Conservation (phyloP, 2,329 filamentous ascomycete species). For the Hortaea sp. region DNA sequence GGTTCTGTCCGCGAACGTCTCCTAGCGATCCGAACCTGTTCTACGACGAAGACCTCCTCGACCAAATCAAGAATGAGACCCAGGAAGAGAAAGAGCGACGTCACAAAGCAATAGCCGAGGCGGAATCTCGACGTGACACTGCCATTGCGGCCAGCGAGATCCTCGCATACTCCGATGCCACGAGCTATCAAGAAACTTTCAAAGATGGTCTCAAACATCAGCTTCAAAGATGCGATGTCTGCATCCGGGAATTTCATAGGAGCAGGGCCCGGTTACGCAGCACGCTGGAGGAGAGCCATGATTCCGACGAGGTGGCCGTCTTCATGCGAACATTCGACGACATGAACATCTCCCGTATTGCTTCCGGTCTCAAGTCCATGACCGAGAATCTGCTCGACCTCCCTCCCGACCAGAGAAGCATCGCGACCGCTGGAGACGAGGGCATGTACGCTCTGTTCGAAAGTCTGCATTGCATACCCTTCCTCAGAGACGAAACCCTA, state of each 20-base stretch:
- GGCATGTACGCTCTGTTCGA: slow-evolving; percentile 79
- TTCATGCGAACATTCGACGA: slow-evolving; percentile 37
- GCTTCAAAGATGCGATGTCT: slow-evolving; percentile 40
- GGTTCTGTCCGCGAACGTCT: slow-evolving; percentile 37
- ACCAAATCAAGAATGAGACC: slow-evolving; percentile 13
- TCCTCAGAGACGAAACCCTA: slow-evolving; percentile 50
- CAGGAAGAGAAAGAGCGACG: slow-evolving; percentile 13
- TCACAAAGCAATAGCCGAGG: slow-evolving; percentile 27
- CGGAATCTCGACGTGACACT: slow-evolving; percentile 30
- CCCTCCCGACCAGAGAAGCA: slow-evolving; percentile 41
- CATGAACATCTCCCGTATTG: slow-evolving; percentile 37
- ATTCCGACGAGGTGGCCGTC: slow-evolving; percentile 32
- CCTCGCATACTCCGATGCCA: slow-evolving; percentile 38
- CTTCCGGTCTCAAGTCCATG: slow-evolving; percentile 32
- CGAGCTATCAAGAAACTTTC: slow-evolving; percentile 31
- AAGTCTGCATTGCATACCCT: slow-evolving; percentile 71
- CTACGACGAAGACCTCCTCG: slow-evolving; percentile 36
- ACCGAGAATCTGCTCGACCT: slow-evolving; percentile 31
- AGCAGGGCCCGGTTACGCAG: slow-evolving; percentile 31
- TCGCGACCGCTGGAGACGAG: slow-evolving; percentile 42
- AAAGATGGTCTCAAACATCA: slow-evolving; percentile 30
- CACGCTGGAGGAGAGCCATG: slow-evolving; percentile 33
- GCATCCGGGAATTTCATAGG: slow-evolving; percentile 40
- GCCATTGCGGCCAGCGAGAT: slow-evolving; percentile 35
- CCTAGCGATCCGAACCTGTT: slow-evolving; percentile 27